These are phyloP conservation scores for Patellaria atrata DNA, from an alignment of 495 filamentous ascomycete species.

Conservation along the genomic window DNA sequence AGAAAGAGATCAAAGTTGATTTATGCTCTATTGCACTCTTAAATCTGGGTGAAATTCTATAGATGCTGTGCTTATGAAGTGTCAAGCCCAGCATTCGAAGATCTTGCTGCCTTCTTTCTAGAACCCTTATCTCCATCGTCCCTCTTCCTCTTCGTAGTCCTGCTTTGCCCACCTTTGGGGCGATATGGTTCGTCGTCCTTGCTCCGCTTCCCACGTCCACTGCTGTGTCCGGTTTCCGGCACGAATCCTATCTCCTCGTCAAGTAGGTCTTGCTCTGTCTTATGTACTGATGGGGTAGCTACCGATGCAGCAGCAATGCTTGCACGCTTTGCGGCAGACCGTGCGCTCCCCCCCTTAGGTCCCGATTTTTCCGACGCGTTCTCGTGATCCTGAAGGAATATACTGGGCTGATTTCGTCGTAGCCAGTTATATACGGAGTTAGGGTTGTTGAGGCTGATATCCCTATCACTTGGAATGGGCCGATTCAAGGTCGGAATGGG, in stretches of 20 bases:
- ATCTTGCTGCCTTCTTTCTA: constrained; percentile 22
- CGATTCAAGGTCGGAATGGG: constrained; percentile 7
- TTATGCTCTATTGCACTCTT: no score
- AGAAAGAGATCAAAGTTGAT: no score
- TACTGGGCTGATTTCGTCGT: constrained; percentile 63
- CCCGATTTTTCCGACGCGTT: constrained; percentile 19
- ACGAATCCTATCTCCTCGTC: constrained; percentile 39
- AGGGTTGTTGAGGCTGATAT: constrained; percentile 51
- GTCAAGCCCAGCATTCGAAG: no score
- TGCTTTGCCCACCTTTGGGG: constrained; percentile 24
- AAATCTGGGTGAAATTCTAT: no score
- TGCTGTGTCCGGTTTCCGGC: constrained; percentile 29
- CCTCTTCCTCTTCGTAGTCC: constrained; percentile 52
- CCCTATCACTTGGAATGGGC: constrained; percentile 15
- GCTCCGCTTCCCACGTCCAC: constrained; percentile 37
- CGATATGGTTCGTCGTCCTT: constrained; percentile 43
- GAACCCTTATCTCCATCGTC: constrained; percentile 32
- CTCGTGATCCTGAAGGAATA: constrained; percentile 57
- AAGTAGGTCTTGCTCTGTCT: constrained; percentile 36
- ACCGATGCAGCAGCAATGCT: constrained; percentile 2
- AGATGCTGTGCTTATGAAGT: no score
- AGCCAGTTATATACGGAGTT: constrained; percentile 87
- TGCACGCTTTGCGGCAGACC: constrained; percentile 2
- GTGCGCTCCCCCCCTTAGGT: no score
- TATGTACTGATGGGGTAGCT: constrained; percentile 18